A percentile compares a stretch with the other conserved stretches of the same genome.
phyloP scores from a whole-genome alignment of 164 flowering plant genomes.

The Berberis vulgaris region DNA sequence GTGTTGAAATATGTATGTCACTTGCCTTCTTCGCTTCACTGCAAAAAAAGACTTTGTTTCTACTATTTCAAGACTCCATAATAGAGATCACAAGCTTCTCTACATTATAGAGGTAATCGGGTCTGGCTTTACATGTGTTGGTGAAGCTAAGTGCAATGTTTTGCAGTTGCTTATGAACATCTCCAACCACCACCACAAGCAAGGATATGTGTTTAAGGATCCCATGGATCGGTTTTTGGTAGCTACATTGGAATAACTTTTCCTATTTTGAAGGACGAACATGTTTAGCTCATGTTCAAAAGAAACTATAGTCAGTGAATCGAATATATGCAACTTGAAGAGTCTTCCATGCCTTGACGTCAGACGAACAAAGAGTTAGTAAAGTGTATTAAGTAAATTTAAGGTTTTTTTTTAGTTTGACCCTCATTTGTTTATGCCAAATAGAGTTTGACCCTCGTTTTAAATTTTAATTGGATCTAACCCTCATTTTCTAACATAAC shows the following conservation, averaged over 20 bases:
- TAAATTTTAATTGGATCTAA: no score
- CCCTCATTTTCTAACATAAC: no score
- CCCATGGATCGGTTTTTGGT: conserved; percentile 66
- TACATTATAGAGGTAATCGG: conserved; percentile 29
- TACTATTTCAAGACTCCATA: conserved; percentile 43
- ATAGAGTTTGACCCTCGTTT: no score
- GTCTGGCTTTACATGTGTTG: conserved; percentile 26
- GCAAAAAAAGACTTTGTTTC: conserved; percentile 27
- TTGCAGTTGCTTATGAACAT: conserved; percentile 53
- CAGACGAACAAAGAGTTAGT: no score
- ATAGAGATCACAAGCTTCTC: conserved; percentile 34
- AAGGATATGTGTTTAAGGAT: conserved; percentile 56
- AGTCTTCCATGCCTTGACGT: no score
- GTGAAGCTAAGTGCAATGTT: conserved; percentile 33
- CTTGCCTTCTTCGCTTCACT: conserved; percentile 51
- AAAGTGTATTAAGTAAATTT: no score
- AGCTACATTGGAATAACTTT: conserved; percentile 51
- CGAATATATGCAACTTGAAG: no score
- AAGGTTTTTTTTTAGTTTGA: no score
- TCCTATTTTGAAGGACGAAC: conserved; percentile 71
- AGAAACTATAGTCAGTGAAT: conserved; percentile 47
- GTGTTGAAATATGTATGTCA: neutral
- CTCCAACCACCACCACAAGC: conserved; percentile 46
- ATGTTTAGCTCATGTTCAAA: conserved; percentile 63
- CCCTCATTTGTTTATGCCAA: no score